Conservation (phyloP, 192 early-diverging fungal species). For the Umbelopsis isabellina region DNA sequence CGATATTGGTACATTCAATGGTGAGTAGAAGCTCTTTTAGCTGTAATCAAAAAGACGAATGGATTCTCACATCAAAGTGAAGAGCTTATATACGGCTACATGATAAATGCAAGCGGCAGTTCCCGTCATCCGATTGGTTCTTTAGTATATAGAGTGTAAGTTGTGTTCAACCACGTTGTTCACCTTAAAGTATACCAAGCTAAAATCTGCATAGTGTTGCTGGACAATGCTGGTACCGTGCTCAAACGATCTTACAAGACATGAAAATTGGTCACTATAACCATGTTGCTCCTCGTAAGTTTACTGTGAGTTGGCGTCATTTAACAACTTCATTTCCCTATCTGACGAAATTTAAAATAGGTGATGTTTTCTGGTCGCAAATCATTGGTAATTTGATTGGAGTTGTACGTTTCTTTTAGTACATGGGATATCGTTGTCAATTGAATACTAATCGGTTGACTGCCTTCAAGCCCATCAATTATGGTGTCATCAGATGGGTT, state of each 20-base stretch:
- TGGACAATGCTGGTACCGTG: conserved; percentile 51
- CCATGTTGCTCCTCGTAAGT: conserved; percentile 22
- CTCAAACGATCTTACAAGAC: conserved; percentile 40
- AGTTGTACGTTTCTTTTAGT: not conserved
- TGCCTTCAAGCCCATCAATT: conserved; percentile 5
- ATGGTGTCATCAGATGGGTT: conserved; percentile 7
- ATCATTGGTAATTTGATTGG: conserved; percentile 10
- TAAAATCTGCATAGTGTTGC: conserved; percentile 38
- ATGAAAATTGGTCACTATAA: conserved; percentile 24
- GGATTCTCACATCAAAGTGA: not conserved
- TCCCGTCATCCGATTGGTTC: conserved; percentile 14
- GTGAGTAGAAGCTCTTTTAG: not conserved
- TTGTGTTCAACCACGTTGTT: too few species aligned
- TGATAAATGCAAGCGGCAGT: conserved; percentile 9
- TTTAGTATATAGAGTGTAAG: conserved; percentile 14
- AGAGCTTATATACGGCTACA: conserved; percentile 18
- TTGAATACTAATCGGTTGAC: not conserved
- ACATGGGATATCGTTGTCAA: not conserved
- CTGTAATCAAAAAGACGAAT: not conserved
- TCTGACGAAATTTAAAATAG: not conserved
- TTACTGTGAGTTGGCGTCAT: not conserved
- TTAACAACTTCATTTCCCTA: not conserved
- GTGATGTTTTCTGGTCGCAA: conserved; percentile 15
- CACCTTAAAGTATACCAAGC: not conserved
- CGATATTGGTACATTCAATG: conserved; percentile 45